Conservation (phyloP, 2,329 filamentous ascomycete genomes). For the Pseudopithomyces maydicus region DNA sequence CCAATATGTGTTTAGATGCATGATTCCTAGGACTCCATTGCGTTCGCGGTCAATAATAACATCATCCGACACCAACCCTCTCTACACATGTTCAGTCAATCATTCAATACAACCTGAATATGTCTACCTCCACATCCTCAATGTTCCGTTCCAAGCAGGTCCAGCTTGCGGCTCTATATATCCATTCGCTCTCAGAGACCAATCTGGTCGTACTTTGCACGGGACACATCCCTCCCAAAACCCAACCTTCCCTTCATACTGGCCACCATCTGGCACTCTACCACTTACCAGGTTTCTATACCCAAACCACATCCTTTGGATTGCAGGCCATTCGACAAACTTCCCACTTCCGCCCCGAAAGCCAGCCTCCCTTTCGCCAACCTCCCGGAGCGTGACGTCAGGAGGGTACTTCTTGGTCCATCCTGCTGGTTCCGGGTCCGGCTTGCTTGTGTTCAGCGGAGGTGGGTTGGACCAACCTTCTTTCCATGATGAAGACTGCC, state of each 20-base stretch:
- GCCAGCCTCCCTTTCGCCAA: constrained; percentile 25
- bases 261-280: constrained; percentile 22
- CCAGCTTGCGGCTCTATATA: constrained; percentile 27
- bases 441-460: constrained; percentile 18
- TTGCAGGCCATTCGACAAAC: constrained; percentile 29
- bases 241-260: constrained; percentile 17
- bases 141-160: constrained; percentile 4
- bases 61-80: too few species aligned
- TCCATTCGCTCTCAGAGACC: constrained; percentile 26
- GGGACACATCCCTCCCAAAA: constrained; percentile 31
- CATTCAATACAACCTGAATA: too few species aligned
- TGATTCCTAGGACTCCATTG: too few species aligned
- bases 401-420: constrained; percentile 30
- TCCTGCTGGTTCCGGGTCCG: constrained; percentile 22
- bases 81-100: too few species aligned
- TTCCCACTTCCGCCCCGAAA: constrained; percentile 26
- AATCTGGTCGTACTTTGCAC: constrained; percentile 23
- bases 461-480: constrained; percentile 28
- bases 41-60: too few species aligned
- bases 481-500: constrained; percentile 28
- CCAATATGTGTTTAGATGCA: too few species aligned
- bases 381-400: constrained; percentile 23
- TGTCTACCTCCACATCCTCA: neutral
- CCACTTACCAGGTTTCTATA: constrained; percentile 31
- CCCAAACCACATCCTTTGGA: constrained; percentile 31